Base-by-base conservation (phyloP, 257 asterid genomes). In the Apocynum venetum region DNA sequence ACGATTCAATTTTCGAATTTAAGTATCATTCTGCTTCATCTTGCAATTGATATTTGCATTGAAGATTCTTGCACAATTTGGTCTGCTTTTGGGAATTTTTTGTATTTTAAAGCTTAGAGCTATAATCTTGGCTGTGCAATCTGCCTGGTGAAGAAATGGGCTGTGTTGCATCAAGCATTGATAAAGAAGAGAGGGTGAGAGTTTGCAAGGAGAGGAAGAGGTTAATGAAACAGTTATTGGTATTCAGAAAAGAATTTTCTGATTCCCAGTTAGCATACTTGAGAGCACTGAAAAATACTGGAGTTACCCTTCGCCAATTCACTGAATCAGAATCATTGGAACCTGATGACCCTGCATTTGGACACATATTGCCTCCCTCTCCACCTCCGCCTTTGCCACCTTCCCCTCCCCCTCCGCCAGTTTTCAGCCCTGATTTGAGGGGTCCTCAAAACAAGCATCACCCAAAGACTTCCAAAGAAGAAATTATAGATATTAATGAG, bases 251-350 rank as follows among this genome's bases (percentile, higher is more conserved):
- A 81, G 94, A 91, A 71, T 93, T 91, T 87, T 91, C 94, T 74
- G 91, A 89, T 79, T 87, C 96, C 10, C 98, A 91, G 75, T 72
- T 89, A 74, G 89, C 91, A 7, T 93, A 93, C 74, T 81, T 91
- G 83, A 89, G 92, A 83, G 88, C 97, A 74, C 66, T 93, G 82
- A 87, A 88, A 80, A 93, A 93, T 60, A 89, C 93, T 35, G 97
- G 98, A 2, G 92, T 86, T 1, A 93, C 98, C 35, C 92, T 93
- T 65, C 85, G 98, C 82, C 98, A 93, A 83, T 89, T 93, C 72
- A 91, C 98, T 44, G 97, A 93, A 71, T 91, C 97, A 0, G 96
- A 88, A 55, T 87, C 90, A 7, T 74, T 93, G n/a, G 98, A 93
- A 75, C 82, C 84, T 46, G 98, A 93, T 49, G 97, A 89, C 7